Evolutionary conservation across 805 yeast species (phyloP), one percentile per base, ranked within the genome.

Genomic region (Yueomyces sp.): DNA sequence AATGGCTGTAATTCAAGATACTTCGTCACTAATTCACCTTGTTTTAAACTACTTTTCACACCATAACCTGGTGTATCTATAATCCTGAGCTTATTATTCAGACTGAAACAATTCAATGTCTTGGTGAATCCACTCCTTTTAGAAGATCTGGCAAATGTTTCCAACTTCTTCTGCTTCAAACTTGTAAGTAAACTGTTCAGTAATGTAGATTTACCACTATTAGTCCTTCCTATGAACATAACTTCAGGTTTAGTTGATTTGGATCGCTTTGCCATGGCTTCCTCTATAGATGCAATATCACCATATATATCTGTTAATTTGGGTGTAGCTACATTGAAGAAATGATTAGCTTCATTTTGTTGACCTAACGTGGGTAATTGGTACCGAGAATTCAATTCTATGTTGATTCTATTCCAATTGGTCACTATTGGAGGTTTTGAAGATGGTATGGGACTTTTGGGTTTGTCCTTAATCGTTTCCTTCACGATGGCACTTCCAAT

Each of bases 31-130:
- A 79, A 69, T 37, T 73, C 64, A 2, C 96, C 96, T 56, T 88
- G 95, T 50, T 67, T 63, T 6, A 53, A 55, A 12, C 70, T 71
- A 19, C 94, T 87, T 47, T 71, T 76, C 37, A 63, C 70, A 2
- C 97, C 97, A 58, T 88, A 88, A 0, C 97, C 97, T 1, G 97
- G 97, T 28, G 86, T 73, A 56, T 88, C 97, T 2, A 86, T 74
- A 3, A 88, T 53, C 47, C 85, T 66, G 39, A 88, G 65, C 44
- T 70, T 65, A 41, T 74, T 73, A 3, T 82, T 82, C 9, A 83
- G 62, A 45, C 77, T 81, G 62, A 72, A 87, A 49, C 85, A 78
- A 55, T 83, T 84, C 54, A 87, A 63, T 3, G 90, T 66, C 45
- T 67, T 67, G 0, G 80, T 75, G 48, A 64, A 73, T 5, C 83